Base-by-base conservation (phyloP, 2,329 filamentous ascomycete species). In the Exophiala xenobiotica region DNA sequence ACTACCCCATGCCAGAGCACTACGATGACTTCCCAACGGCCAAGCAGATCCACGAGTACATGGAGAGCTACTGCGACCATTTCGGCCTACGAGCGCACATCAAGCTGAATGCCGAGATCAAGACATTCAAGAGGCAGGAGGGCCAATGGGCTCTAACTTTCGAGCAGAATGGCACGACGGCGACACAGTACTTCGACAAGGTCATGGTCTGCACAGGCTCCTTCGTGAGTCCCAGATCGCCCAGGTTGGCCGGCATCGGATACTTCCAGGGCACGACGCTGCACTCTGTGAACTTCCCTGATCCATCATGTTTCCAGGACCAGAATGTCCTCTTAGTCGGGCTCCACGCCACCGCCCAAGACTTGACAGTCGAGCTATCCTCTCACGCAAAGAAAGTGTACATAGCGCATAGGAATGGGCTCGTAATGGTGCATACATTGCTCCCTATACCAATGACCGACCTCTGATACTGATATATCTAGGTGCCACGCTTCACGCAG, bases 1-100 rank as follows among this genome's bases (percentile, higher is more conserved):
- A 76, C 55, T 75, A 67, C 43, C 70, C 72, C 1, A 71, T 75
- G 54, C 66, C 71, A 6, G 71, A 72, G 6, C 63, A 68, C 67
- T 57, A 61, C 64, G 65, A 46, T 42, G 44, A 60, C 49, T 54
- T 50, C 55, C 54, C 61, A 5, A 58, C 65, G 26, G 57, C 59
- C 23, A 51, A 49, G 5, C 60, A 67, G 37, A 59, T 68, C 27
- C 66, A 70, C 31, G 63, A 70, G 42, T 76, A 70, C 51, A 63
- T 75, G 58, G 66, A 74, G 47, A 61, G 56, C 6, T 76, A 74
- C 47, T 69, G 70, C n/a, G 61, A 63, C 5, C 64, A 71, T 29
- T 74, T 73, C 38, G 62, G 67, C n/a, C 56, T 74, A 14, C 53
- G 67, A 22, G 61, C 64, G 4, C 57, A 71, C 38, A 63, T 73